phyloP scores from a whole-genome alignment of 768 basidiomycete species.

The Chalciporus chontae region DNA sequence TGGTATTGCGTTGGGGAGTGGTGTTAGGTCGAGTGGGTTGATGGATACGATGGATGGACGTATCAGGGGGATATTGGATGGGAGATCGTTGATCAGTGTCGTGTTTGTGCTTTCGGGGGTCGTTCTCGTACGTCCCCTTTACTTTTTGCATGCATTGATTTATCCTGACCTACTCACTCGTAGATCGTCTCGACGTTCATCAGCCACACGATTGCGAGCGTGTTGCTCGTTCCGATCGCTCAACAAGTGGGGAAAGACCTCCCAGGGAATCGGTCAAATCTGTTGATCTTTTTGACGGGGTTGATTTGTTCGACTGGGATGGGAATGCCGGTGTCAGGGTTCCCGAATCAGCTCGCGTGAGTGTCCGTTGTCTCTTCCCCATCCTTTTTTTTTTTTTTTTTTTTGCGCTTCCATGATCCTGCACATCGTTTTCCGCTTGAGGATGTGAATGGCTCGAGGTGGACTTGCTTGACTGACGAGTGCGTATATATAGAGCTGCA shows the following conservation, averaged over 20 bases:
- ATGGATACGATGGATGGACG: conserved; percentile 69
- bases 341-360: conserved; percentile 96
- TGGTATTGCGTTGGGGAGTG: conserved; percentile 93
- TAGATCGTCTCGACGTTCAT: conserved; percentile 92
- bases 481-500: conserved; percentile 56
- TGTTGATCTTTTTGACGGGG: conserved; percentile 91
- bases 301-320: conserved; percentile 94
- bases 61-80: conserved; percentile 59
- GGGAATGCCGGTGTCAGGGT: conserved; percentile 99
- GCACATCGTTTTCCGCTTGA: no score
- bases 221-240: conserved; percentile 96
- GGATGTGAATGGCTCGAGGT: no score
- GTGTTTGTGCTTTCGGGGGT: conserved; percentile 66
- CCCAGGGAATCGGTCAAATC: conserved; percentile 60
- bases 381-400: no score
- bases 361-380: conserved; percentile 21
- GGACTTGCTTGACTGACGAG: background rate
- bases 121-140: conserved; percentile 53
- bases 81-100: conserved; percentile 62
- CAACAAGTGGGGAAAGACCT: conserved; percentile 83
- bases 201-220: conserved; percentile 95
- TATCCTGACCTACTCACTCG: background rate
- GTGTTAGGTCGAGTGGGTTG: conserved; percentile 86
- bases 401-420: no score
- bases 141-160: background rate